Base-by-base conservation (phyloP, 257 asterid genomes). In the Penstemon newberryi region DNA sequence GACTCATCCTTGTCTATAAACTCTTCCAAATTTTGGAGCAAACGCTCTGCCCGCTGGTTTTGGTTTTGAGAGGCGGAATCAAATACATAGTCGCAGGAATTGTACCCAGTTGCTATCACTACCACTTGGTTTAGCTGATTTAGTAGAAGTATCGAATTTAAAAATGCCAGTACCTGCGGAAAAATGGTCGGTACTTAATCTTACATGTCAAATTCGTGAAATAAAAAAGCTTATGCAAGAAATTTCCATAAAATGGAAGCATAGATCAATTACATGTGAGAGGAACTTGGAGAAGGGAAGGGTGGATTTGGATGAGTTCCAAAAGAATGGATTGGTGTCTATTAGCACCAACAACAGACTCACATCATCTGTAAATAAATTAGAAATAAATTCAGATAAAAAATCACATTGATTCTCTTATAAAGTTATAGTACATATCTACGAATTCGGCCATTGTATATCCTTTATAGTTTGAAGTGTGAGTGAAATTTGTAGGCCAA, bases 41-140 rank as follows among this genome's bases (percentile, higher is more conserved):
- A 80, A 49, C 72, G 51, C 83, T 92, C 98, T 0, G 95, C 95
- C 49, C 97, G 78, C 45, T 71, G 87, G 66, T 56, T 77, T 52
- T 83, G 86, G 71, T 64, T 76, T 60, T 77, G 83, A 2, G 85
- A 72, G 46, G 73, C 73, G 12, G 95, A 88, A 75, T 90, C 98
- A 38, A 77, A 92, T 60, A 92, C 70, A 58, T 82, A 88, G 63
- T 82, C 84, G 40, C 96, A 90, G 7, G 89, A 88, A 83, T 81
- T 86, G 76, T 67, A 78, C 60, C 98, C 97, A 37, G 93, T 76
- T 7, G 98, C 97, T 53, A 92, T 85, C 57, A 89, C 95, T 55
- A 92, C 97, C 59, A 92, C 93, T 65, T 90, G 90, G 73, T 92
- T 92, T 66, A 90, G 79, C 73, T 89, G 95, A 75, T 88, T 89